Percentiles rank a stretch among this genome's conserved stretches.
phyloP scores from a whole-genome alignment of 768 basidiomycete genomes.

The Candolleomyces efflorescens region DNA sequence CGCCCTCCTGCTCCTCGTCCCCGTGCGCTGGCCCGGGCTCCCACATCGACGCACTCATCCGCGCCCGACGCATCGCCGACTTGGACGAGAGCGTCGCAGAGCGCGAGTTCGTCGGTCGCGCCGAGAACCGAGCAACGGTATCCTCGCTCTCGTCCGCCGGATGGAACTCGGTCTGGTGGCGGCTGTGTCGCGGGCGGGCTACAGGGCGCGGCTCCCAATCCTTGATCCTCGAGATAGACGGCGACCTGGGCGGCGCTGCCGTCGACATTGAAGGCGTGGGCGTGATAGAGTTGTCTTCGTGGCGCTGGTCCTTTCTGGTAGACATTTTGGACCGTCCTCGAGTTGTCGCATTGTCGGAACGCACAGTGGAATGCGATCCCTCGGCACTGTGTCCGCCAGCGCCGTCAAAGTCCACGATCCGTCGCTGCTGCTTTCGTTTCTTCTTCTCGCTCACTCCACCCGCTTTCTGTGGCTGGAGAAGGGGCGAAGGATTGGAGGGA shows the following conservation, averaged over 20 bases:
- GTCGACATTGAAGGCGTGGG: not conserved
- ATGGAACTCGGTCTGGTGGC: conserved; percentile 46
- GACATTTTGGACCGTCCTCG: not conserved
- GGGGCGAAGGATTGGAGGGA: conserved; percentile 42
- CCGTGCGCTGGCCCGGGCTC: conserved; percentile 40
- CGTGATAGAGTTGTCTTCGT: conserved; percentile 1
- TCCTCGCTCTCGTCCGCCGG: conserved; percentile 12
- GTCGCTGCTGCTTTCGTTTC: conserved; percentile 60
- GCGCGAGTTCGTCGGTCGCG: not conserved
- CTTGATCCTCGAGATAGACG: not conserved
- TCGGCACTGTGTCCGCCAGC: conserved; percentile 27
- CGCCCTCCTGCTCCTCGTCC: conserved; percentile 19
- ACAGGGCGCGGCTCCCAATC: conserved; percentile 3
- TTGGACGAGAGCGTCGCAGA: conserved; percentile 34
- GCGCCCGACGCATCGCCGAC: conserved; percentile 42
- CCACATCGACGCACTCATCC: conserved; percentile 59
- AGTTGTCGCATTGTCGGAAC: conserved; percentile 24
- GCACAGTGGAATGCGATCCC: conserved; percentile 26
- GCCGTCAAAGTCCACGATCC: conserved; percentile 77
- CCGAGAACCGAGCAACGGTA: not conserved
- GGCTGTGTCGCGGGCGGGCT: conserved; percentile 42
- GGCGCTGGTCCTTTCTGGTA: conserved; percentile 12
- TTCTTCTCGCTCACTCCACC: conserved; percentile 35
- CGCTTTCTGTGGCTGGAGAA: conserved; percentile 31
- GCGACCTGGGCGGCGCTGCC: not conserved